Conservation (phyloP, 2,329 filamentous ascomycete genomes). For the Sordariomycetes sp. region DNA sequence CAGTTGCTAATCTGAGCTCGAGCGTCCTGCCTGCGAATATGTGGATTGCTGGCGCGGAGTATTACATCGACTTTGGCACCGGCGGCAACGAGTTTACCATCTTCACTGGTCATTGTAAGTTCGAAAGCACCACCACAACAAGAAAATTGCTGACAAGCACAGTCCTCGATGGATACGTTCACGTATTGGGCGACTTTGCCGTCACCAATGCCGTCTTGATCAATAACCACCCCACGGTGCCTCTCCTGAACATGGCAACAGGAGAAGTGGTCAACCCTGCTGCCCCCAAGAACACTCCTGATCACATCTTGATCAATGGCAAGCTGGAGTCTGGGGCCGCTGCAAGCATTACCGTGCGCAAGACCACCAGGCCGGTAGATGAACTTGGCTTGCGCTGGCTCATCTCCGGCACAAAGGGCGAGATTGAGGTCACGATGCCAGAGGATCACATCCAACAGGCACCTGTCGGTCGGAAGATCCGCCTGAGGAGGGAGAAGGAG, state of each 20-base stretch:
- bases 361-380: constrained; percentile 10
- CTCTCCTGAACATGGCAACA: constrained; percentile 11
- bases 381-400: constrained; percentile 18
- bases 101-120: constrained; percentile 18
- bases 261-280: constrained; percentile 13
- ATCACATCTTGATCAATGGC: constrained; percentile 24
- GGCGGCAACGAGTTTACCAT: constrained; percentile 14
- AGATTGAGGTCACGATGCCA: constrained; percentile 15
- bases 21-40: constrained; percentile 11
- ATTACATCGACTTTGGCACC: constrained; percentile 11
- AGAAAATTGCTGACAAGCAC: constrained; percentile 3
- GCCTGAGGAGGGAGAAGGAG: background rate
- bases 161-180: constrained; percentile 22
- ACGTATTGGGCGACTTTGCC: constrained; percentile 21
- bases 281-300: constrained; percentile 17
- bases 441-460: constrained; percentile 1
- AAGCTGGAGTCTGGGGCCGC: constrained; percentile 17
- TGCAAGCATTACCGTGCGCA: constrained; percentile 17
- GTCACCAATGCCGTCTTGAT: constrained; percentile 15
- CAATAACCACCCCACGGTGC: constrained; percentile 9
- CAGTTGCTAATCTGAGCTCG: constrained; percentile 23
- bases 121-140: background rate
- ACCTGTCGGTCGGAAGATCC: background rate
- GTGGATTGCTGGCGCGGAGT: constrained; percentile 12
- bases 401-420: constrained; percentile 25